Evolutionary conservation across 129 eudicot species (phyloP), one percentile per base, ranked within the genome.

Genomic region (Scalesia atractyloides): DNA sequence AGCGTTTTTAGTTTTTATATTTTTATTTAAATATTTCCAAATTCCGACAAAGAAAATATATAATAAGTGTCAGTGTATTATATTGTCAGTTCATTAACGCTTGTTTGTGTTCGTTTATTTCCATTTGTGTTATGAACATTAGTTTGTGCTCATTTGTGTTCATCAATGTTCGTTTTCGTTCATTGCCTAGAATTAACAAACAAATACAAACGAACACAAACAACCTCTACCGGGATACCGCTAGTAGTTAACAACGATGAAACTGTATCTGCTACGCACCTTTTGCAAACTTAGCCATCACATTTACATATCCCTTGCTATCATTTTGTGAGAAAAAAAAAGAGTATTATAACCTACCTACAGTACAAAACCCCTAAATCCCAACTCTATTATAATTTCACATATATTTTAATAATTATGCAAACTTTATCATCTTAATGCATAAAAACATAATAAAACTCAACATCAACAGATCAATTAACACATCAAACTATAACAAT

Each of bases 401-500:
- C 1, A 30, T 36, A 2, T 9, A 5, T 43, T 5, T 48, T 30
- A 68, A 52, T 19, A 74, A 47, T 39, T 18, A 59, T 7, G 46
- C 7, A 80, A 33, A 18, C 3, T n/a, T 49, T 52, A 30, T n/a
- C 16, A 13, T 64, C 52, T 69, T 41, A 34, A 37, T 16, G 39
- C 33, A 62, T 7, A 8, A 65, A 52, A n/a, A 37, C 68, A 62
- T 36, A 30, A 24, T 64, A 37, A 14, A 57, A 46, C 34, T 68
- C 65, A 65, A 73, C 68, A 9, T 73, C 65, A 65, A 73, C 68
- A 9, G 67, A 81, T 60, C 65, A 36, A 22, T 61, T 39, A 49
- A 39, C 44, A 77, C 52, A 6, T 9, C 56, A 70, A 22, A 50
- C 16, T 34, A 19, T 14, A 62, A 30, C 65, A 60, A 5, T 30